Base-by-base conservation (phyloP, 2,329 filamentous ascomycete genomes). In the Fusarium verticillioides region DNA sequence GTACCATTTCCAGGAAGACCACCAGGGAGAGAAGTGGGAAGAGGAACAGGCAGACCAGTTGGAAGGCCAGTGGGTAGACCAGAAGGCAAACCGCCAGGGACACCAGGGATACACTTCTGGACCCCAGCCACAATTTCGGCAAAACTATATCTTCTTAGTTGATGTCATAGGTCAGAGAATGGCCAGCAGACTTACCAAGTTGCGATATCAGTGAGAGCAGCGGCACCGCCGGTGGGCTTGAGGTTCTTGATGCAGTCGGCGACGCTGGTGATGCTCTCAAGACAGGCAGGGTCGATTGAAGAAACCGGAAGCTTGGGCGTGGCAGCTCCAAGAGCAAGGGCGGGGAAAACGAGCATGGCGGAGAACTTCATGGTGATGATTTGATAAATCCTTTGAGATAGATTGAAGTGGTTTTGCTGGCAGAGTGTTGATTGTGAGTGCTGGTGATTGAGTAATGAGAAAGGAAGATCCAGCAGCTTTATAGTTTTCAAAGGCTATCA, bases 311-410 rank as follows among this genome's bases (percentile, higher is more conserved):
- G 32, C 32, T 52, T 36, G 2, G 49, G 49, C 2, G 18, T 36
- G 9, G 49, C 49, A 21, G 49, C 49, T 10, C n/a, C 49, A 4
- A 52, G 49, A 15, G 32, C 32, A 8, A 52, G n/a, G 12, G 16
- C 32, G 13, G 49, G 49, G 8, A 52, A 36, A 1, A 26, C 2
- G 2, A 52, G 32, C 1, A 52, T 26, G 18, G 8, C 3, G 5
- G 32, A 26, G 49, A 23, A 9, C 49, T 52, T 52, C 32, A 52
- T 52, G 12, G 12, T 26, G n/a, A 4, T 16, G 12, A 8, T 6
- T 3, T 8, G n/a, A 2, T 19, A 13, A 12, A 5, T 15, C 5
- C 4, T 26, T 2, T 26, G 5, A 10, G 16, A 50, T 34, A 10
- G 16, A 50, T 34, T 23, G 4, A 34, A 34, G 16, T 9, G 2